Conservation (phyloP, 2,329 filamentous ascomycete species). For the Colletotrichum gloeosporioides region DNA sequence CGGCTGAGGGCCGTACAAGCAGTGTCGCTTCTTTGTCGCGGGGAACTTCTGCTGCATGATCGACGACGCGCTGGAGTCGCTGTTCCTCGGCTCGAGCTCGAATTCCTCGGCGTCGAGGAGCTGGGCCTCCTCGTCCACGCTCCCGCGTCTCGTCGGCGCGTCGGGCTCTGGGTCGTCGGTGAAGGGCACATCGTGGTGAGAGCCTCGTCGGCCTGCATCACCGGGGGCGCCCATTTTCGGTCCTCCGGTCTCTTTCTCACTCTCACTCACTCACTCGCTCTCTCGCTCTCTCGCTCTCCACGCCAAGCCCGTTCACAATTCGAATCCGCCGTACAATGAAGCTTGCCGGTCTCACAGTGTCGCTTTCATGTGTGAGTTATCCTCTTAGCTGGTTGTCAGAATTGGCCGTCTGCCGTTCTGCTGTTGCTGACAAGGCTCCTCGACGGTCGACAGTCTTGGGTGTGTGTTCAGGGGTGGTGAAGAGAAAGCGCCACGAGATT, state of each 20-base stretch:
- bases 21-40: constrained; percentile 3
- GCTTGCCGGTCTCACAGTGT: not conserved
- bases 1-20: constrained; percentile 9
- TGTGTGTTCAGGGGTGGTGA: not conserved
- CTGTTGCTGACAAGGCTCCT: not conserved
- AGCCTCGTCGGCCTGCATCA: not conserved
- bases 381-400: not conserved
- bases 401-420: not conserved
- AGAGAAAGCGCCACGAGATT: not conserved
- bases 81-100: constrained; percentile 5
- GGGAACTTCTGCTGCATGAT: constrained; percentile 13
- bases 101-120: not conserved
- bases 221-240: constrained; percentile 5
- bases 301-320: not conserved
- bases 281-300: not conserved
- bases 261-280: not conserved
- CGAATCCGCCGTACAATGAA: not conserved
- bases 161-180: constrained; percentile 6
- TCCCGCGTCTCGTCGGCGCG: not conserved
- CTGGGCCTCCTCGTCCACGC: constrained; percentile 12
- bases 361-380: not conserved
- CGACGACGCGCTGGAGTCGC: constrained; percentile 3
- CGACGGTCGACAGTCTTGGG: not conserved
- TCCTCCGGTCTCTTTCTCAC: not conserved
- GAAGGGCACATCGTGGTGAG: constrained; percentile 1